Conservation (phyloP, 2,329 filamentous ascomycete species). For the Apiospora malaysiana region DNA sequence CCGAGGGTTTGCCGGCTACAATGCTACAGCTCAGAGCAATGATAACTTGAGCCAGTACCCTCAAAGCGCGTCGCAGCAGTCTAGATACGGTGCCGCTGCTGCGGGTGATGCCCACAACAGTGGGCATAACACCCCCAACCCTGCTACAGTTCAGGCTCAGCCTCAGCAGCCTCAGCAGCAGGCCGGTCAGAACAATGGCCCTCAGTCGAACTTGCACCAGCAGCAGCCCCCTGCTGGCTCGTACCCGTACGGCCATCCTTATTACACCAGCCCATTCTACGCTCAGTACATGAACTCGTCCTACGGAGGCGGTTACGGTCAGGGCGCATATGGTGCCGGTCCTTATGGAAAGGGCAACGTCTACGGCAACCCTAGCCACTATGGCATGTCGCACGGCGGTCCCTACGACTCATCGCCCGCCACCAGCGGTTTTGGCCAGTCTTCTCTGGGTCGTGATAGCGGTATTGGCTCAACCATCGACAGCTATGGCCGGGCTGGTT, state of each 20-base stretch:
- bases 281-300: constrained; percentile 62
- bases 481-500: constrained; percentile 59
- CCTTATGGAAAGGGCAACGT: constrained; percentile 62
- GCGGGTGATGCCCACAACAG: constrained; percentile 79
- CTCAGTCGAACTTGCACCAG: constrained; percentile 46
- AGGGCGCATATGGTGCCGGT: constrained; percentile 54
- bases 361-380: constrained; percentile 60
- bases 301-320: constrained; percentile 56
- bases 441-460: constrained; percentile 58
- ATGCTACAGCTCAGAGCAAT: constrained; percentile 62
- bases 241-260: constrained; percentile 45
- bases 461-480: constrained; percentile 56
- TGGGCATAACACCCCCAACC: constrained; percentile 26
- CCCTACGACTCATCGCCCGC: constrained; percentile 64
- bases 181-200: constrained; percentile 23
- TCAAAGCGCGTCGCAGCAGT: constrained; percentile 73
- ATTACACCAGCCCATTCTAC: constrained; percentile 69
- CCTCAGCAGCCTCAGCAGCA: constrained; percentile 30
- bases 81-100: constrained; percentile 62
- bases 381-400: constrained; percentile 61
- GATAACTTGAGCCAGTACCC: constrained; percentile 73
- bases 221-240: constrained; percentile 44
- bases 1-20: constrained; percentile 79
- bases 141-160: constrained; percentile 37
- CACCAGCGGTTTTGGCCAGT: constrained; percentile 56